Base-by-base conservation (phyloP, 2,329 filamentous ascomycete genomes). In the Curvularia sp. region DNA sequence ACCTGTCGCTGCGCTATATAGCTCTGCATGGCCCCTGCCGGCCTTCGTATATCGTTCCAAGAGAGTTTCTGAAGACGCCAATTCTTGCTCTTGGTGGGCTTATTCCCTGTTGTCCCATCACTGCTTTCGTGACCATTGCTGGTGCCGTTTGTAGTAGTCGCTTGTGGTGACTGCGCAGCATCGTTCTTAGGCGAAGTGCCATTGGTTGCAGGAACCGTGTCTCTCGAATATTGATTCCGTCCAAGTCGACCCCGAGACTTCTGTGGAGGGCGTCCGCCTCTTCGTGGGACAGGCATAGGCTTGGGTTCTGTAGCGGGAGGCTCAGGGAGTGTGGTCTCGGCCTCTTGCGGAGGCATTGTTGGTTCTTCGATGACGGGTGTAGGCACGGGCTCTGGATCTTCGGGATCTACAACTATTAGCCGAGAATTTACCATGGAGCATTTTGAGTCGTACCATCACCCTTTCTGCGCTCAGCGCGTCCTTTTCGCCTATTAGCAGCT, bases 1-100 rank as follows among this genome's bases (percentile, higher is more conserved):
- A 96, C 84, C 75, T 97, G 93, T 57, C 92, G 94, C 65, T 92
- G 88, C 4, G 90, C 89, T 63, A 97, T 97, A 72, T 94, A 97
- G 67, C 95, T 92, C 58, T 96, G 84, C 73, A 97, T 96, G 20
- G 86, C 90, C 4, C 90, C 86, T 5, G 93, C 92, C 9, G 92
- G 89, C 64, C 91, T 87, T 78, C 91, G 92, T 87, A 96, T 93
- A 72, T 97, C 93, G 59, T 89, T 89, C 88, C 96, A 91, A 28
- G 88, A 93, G 57, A 93, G 86, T 67, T 83, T 81, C 53, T 85
- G 81, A 12, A 83, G 77, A 62, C 85, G 81, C 76, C 82, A 81
- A 50, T 83, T 82, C 60, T 82, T 83, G 3, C 81, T 76, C 75
- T 91, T 92, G 65, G 85, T 88, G 63, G 82, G 83, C 75, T 74